These are phyloP conservation scores for Leucosporidium yakuticum DNA, from an alignment of 768 basidiomycete genomes.

Conservation along the genomic window DNA sequence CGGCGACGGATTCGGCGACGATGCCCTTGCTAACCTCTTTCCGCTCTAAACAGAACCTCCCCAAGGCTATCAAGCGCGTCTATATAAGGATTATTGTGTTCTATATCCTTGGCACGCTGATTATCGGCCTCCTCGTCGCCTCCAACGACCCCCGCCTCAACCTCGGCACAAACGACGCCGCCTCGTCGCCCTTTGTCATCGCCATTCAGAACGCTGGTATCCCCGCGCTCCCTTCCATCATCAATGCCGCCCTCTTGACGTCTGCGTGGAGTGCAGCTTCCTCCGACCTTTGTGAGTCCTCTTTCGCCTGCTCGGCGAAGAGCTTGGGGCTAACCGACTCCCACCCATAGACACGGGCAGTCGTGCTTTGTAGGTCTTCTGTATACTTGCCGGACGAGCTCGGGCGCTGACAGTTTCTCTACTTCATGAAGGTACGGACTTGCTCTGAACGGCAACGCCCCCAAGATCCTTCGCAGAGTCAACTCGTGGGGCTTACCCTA, in stretches of 20 bases:
- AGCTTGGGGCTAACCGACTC: too few species aligned
- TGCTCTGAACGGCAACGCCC: conserved; percentile 43
- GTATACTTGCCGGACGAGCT: too few species aligned
- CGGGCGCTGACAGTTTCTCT: too few species aligned
- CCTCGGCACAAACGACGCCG: conserved; percentile 1
- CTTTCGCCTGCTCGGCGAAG: too few species aligned
- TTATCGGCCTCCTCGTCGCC: conserved; percentile 43
- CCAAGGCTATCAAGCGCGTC: conserved; percentile 1
- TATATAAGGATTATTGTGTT: conserved; percentile 48
- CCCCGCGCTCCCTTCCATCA: conserved; percentile 43
- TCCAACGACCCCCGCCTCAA: conserved; percentile 36
- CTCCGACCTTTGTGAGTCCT: conserved; percentile 39
- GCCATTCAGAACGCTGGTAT: conserved; percentile 45
- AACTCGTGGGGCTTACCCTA: conserved; percentile 44
- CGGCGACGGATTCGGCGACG: too few species aligned
- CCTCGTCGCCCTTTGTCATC: conserved; percentile 18
- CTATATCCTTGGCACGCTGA: conserved; percentile 43
- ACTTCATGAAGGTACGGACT: conserved; percentile 40
- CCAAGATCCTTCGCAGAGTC: conserved; percentile 43
- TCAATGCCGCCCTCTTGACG: conserved; percentile 45
- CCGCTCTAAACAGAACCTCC: too few species aligned
- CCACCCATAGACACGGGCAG: too few species aligned
- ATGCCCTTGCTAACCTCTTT: too few species aligned
- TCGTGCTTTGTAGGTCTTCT: too few species aligned
- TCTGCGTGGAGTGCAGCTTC: conserved; percentile 45